phyloP scores from a whole-genome alignment of 2,329 filamentous ascomycete genomes.

The Alternaria brassicae region DNA sequence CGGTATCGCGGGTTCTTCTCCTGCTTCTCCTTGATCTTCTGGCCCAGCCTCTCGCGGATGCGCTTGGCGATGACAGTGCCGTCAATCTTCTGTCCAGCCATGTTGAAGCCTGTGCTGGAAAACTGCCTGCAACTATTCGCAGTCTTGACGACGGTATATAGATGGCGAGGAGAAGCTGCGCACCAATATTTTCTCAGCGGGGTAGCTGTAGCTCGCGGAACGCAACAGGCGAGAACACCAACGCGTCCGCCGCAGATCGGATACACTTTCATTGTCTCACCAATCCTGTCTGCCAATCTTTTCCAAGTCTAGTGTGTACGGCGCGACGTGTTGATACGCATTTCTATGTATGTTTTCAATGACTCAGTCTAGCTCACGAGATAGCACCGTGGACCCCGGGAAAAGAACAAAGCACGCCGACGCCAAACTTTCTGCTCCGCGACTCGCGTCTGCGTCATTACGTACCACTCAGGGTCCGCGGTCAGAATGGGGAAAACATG shows the following conservation, averaged over 20 bases:
- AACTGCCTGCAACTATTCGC: conserved; percentile 46
- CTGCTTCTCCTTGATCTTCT: conserved; percentile 83
- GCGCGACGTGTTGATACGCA: conserved; percentile 25
- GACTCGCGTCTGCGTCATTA: conserved; percentile 24
- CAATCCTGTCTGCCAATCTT: conserved; percentile 33
- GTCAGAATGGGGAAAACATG: conserved; percentile 13
- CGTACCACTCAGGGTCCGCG: conserved; percentile 25
- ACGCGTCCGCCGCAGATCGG: conserved; percentile 43
- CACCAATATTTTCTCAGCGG: conserved; percentile 40
- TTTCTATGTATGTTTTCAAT: conserved; percentile 19
- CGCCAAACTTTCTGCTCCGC: conserved; percentile 31
- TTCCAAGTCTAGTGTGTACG: conserved; percentile 33
- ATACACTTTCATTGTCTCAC: conserved; percentile 34
- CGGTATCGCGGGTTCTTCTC: conserved; percentile 83
- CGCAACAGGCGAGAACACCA: conserved; percentile 36
- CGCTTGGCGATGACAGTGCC: conserved; percentile 92
- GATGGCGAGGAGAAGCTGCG: conserved; percentile 23
- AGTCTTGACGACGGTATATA: conserved; percentile 26
- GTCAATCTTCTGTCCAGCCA: conserved; percentile 92
- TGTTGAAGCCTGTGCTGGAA: conserved; percentile 65
- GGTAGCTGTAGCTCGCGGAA: conserved; percentile 42
- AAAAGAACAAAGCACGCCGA: conserved; percentile 24
- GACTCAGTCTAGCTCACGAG: conserved; percentile 25
- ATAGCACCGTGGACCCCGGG: conserved; percentile 15
- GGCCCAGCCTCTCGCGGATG: conserved; percentile 82